These are phyloP conservation scores for Isoetes taiwanensis DNA, from an alignment of 75 land plant genomes.

Conservation along the genomic window DNA sequence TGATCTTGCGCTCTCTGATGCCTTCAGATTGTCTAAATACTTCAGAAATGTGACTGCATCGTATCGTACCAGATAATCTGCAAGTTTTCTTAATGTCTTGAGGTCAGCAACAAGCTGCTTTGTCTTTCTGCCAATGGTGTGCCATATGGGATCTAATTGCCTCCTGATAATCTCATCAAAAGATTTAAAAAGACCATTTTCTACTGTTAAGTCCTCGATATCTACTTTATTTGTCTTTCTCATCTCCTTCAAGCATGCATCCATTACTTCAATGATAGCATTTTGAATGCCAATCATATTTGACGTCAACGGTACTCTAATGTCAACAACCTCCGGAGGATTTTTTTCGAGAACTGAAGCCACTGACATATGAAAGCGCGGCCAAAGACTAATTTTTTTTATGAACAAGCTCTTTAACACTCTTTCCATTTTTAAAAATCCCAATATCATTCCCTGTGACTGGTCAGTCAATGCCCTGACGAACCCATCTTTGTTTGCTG, in stretches of 20 bases:
- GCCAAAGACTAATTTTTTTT: slow-evolving; percentile 70
- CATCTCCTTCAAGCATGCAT: slow-evolving; percentile 93
- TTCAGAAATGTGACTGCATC: slow-evolving; percentile 93
- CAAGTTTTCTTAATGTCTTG: slow-evolving; percentile 71
- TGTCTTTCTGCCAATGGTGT: slow-evolving; percentile 79
- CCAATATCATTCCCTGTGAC: slow-evolving; percentile 72
- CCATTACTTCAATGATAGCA: slow-evolving; percentile 86
- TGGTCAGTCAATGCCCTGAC: slow-evolving; percentile 70
- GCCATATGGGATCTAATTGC: slow-evolving; percentile 99
- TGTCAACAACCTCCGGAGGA: slow-evolving; percentile 82
- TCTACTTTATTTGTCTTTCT: slow-evolving; percentile 93
- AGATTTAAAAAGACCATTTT: slow-evolving; percentile 94
- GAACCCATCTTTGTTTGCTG: slow-evolving; percentile 23
- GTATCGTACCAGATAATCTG: slow-evolving; percentile 89
- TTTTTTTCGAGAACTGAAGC: slow-evolving; percentile 56
- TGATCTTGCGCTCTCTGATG: slow-evolving; percentile 78
- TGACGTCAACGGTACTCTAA: slow-evolving; percentile 60
- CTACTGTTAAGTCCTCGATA: slow-evolving; percentile 97
- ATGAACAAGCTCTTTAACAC: slow-evolving; percentile 59
- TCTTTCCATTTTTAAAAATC: slow-evolving; percentile 81
- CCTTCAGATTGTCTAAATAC: slow-evolving; percentile 84
- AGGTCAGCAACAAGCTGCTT: slow-evolving; percentile 88
- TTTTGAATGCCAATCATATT: slow-evolving; percentile 72
- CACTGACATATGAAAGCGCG: slow-evolving; percentile 60
- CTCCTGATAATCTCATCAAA: slow-evolving; percentile 89